Percentiles rank a stretch among this genome's conserved stretches.
Evolutionary conservation across 2,329 filamentous ascomycete genomes (phyloP).

Genomic region (Thyridium curvatum): DNA sequence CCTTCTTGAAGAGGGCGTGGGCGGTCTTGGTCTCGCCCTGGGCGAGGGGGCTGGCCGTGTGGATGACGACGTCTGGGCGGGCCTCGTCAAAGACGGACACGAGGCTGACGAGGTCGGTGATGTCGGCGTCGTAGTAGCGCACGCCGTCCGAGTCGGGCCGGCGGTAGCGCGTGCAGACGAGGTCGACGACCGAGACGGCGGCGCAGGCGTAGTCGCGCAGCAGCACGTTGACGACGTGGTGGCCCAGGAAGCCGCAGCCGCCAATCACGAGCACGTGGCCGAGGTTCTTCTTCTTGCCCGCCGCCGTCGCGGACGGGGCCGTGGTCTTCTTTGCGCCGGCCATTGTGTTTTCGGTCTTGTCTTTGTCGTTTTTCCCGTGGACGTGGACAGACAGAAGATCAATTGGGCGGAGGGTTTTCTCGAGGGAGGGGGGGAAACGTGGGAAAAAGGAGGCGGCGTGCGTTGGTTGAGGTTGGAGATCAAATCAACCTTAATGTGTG

Average conservation of each 20-base stretch:
- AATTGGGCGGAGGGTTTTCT: too few relatives aligned
- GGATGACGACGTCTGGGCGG: conserved; percentile 78
- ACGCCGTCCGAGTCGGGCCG: conserved; percentile 47
- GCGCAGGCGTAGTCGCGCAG: conserved; percentile 52
- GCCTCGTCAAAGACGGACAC: conserved; percentile 57
- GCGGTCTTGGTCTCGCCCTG: conserved; percentile 45
- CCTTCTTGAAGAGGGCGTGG: conserved; percentile 63
- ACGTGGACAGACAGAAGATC: too few relatives aligned
- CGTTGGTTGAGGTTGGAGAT: background rate
- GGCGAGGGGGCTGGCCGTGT: conserved; percentile 71
- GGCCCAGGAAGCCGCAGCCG: conserved; percentile 78
- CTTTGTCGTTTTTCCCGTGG: background rate
- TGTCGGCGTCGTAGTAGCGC: conserved; percentile 70
- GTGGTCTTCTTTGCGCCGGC: background rate
- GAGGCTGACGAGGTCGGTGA: conserved; percentile 60
- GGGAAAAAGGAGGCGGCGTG: too few relatives aligned
- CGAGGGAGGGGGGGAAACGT: too few relatives aligned
- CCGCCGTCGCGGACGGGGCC: conserved; percentile 8
- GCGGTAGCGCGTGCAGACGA: conserved; percentile 65
- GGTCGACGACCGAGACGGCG: conserved; percentile 64
- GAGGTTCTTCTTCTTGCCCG: conserved; percentile 36
- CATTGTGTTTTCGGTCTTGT: background rate
- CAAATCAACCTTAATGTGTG: too few relatives aligned
- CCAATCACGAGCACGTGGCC: conserved; percentile 74
- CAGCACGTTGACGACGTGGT: conserved; percentile 72